Evolutionary conservation across 140 eudicot species (phyloP).

Genomic region (Flaveria floridana): DNA sequence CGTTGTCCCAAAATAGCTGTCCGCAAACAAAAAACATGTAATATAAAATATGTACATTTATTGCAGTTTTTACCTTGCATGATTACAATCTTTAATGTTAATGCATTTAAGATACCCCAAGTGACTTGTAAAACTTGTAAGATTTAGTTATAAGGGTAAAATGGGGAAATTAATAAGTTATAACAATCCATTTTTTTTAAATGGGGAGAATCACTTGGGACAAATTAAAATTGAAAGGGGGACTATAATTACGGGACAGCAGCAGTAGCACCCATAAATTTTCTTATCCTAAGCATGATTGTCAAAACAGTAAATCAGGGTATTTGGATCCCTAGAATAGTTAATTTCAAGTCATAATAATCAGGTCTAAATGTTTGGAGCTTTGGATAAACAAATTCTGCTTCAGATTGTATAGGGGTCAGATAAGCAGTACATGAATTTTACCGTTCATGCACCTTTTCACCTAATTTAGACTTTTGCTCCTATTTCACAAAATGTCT

Average conservation of each 20-base stretch:
- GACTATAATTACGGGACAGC: not conserved
- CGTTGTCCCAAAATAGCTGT: not conserved
- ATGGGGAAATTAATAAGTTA: not conserved
- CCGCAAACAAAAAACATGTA: not conserved
- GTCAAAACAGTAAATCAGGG: not conserved
- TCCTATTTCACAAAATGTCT: not conserved
- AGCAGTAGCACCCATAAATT: not conserved
- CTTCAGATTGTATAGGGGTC: not conserved
- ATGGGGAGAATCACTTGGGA: not conserved
- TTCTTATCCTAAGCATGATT: not conserved
- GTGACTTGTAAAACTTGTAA: not conserved
- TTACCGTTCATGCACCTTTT: not conserved
- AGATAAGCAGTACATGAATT: not conserved
- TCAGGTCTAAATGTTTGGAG: not conserved
- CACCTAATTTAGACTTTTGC: not conserved
- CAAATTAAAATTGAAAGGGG: not conserved
- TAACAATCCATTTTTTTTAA: not conserved
- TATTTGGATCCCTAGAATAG: not conserved
- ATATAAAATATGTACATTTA: not conserved
- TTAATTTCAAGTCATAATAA: not conserved
- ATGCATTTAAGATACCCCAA: not conserved
- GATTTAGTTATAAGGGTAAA: not conserved
- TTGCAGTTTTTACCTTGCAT: not conserved
- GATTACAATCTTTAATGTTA: not conserved
- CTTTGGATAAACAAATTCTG: not conserved